Evolutionary conservation across 2,329 filamentous ascomycete genomes (phyloP), one percentile per base, ranked within the genome.

Genomic region (Cercospora sp.): DNA sequence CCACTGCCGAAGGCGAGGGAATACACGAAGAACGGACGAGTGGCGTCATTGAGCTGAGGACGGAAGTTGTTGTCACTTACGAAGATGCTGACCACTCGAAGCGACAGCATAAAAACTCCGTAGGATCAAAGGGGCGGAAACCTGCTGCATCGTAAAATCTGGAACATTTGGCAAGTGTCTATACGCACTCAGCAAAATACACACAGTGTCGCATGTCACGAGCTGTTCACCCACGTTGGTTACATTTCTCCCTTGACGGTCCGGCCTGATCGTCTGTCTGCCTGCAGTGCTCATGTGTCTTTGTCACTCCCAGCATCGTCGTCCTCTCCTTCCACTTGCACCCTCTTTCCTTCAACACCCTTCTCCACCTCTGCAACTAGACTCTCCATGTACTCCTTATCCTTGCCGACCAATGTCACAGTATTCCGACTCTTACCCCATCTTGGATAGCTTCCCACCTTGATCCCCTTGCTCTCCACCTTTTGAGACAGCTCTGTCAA

Each of bases 391-490:
- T 87, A 94, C 26, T 87, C 89, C 72, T 86, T 83, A 77, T 97
- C 91, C 72, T 88, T 89, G 16, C 85, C 88, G 16, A 97, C 94
- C 63, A 99, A 83, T 10, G 94, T 97, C 59, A 98, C 93, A 0
- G 93, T 95, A 80, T 98, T 98, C 70, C 85, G 85, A 75, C 88
- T 88, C 84, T 92, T 94, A 5, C 91, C 92, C 93, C 94, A 97
- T 65, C 93, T 85, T 39, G 95, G 95, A 80, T 99, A 98, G 80
- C 92, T 96, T 58, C 95, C 95, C 16, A 98, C 93, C 82, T 98
- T 98, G 75, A 98, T 86, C 3, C 93, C 93, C 75, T 87, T 88
- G 0, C 88, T 82, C 77, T 89, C 90, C 23, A 94, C 91, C 78
- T 87, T 87, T 30, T 83, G 86, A 4, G 94, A 92, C 70, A 98